These are phyloP conservation scores for Coniferiporia sulphurascens DNA, from an alignment of 1,284 basidiomycete species.

Conservation along the genomic window DNA sequence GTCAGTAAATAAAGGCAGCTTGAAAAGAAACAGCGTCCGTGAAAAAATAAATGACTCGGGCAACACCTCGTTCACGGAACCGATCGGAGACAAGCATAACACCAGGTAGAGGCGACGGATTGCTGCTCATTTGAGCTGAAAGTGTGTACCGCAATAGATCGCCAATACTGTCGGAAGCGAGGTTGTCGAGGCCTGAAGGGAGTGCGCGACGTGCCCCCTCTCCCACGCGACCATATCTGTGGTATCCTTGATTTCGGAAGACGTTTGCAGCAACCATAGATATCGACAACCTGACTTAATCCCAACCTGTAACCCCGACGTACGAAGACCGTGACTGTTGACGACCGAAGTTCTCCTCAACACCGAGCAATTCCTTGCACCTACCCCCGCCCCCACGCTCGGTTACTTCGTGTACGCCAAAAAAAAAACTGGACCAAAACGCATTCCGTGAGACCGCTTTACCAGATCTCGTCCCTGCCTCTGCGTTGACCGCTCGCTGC, in stretches of 20 bases:
- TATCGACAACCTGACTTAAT: constrained; percentile 7
- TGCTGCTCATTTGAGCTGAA: background rate
- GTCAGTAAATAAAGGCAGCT: constrained; percentile 24
- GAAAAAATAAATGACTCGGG: constrained; percentile 34
- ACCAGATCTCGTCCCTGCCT: constrained; percentile 71
- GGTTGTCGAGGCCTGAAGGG: constrained; percentile 14
- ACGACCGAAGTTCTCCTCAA: constrained; percentile 34
- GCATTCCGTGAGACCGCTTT: constrained; percentile 37
- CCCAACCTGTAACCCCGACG: constrained; percentile 28
- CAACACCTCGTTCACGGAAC: constrained; percentile 24
- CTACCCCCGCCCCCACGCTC: constrained; percentile 60
- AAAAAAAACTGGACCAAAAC: constrained; percentile 19
- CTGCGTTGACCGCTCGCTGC: constrained; percentile 61
- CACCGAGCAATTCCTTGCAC: constrained; percentile 47
- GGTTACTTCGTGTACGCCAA: constrained; percentile 51
- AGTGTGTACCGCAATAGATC: constrained; percentile 4
- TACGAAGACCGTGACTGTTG: constrained; percentile 33
- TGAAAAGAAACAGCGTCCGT: constrained; percentile 70
- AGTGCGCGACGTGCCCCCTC: background rate
- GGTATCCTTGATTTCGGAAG: constrained; percentile 3
- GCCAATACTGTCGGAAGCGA: constrained; percentile 1
- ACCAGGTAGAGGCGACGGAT: constrained; percentile 22
- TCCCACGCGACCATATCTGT: constrained; percentile 3
- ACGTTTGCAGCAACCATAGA: constrained; percentile 10
- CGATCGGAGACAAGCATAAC: constrained; percentile 4